Percentiles rank a stretch among this genome's conserved stretches.
phyloP scores from a whole-genome alignment of 2,329 filamentous ascomycete species.

The Aureobasidium sp. region DNA sequence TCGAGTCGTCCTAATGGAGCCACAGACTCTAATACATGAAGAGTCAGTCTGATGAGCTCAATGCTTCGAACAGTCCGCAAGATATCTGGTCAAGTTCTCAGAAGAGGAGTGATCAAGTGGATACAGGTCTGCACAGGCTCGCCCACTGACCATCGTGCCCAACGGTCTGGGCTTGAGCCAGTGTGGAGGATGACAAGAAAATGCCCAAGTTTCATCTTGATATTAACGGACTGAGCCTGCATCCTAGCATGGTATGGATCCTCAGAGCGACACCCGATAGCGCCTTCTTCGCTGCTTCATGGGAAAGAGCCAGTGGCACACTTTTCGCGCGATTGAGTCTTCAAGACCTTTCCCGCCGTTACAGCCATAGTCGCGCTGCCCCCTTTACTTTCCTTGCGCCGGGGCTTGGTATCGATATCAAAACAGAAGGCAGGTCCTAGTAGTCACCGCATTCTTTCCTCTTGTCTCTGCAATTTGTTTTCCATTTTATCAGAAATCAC shows the following conservation, averaged over 20 bases:
- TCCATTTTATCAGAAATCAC: background rate
- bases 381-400: background rate
- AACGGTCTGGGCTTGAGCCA: background rate
- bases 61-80: too few relatives aligned
- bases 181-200: background rate
- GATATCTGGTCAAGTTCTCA: too few relatives aligned
- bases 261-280: background rate
- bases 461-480: background rate
- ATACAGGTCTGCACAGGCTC: background rate
- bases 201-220: slow-evolving; percentile 8
- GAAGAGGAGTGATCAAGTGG: background rate
- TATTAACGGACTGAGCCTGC: background rate
- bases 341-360: background rate
- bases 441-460: background rate
- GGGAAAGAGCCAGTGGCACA: background rate
- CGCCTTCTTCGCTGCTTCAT: background rate
- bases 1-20: too few relatives aligned
- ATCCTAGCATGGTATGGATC: background rate
- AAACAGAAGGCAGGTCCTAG: background rate
- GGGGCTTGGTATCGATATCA: background rate
- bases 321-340: background rate
- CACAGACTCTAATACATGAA: too few relatives aligned
- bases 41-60: too few relatives aligned
- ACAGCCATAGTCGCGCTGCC: slow-evolving; percentile 7
- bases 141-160: background rate